A percentile compares a stretch with the other conserved stretches of the same genome.
Evolutionary conservation across 2,329 filamentous ascomycete species (phyloP).

Genomic region (Penicillium paneum): DNA sequence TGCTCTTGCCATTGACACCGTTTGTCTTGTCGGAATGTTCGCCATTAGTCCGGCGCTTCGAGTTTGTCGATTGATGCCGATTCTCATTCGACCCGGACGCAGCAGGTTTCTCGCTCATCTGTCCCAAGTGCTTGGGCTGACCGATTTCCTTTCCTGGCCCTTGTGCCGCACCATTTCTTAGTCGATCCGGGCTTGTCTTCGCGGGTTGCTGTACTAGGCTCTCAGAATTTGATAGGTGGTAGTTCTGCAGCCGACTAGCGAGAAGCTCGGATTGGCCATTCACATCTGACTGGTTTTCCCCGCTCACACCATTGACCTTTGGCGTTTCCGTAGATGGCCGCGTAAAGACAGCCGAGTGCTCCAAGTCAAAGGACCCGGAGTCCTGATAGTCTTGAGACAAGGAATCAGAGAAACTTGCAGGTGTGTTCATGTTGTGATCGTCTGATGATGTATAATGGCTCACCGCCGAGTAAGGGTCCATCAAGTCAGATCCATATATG

Average conservation of each 20-base stretch:
- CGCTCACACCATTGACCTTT: conserved; percentile 14
- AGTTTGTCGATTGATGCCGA: conserved; percentile 29
- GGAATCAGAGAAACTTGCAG: conserved; percentile 38
- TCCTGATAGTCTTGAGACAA: conserved; percentile 41
- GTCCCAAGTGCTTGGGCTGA: conserved; percentile 26
- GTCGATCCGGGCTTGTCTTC: conserved; percentile 24
- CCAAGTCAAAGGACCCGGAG: conserved; percentile 35
- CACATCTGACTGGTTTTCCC: conserved; percentile 18
- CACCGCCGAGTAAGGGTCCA: conserved; percentile 36
- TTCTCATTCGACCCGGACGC: conserved; percentile 24
- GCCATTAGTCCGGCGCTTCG: conserved; percentile 34
- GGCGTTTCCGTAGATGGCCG: conserved; percentile 27
- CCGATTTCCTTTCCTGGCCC: conserved; percentile 29
- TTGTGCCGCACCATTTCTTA: conserved; percentile 19
- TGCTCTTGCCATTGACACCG: conserved; percentile 33
- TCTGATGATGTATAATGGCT: conserved; percentile 44
- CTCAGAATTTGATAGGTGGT: conserved; percentile 37
- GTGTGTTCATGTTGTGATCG: conserved; percentile 36
- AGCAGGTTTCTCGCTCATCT: conserved; percentile 25
- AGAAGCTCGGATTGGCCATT: conserved; percentile 34
- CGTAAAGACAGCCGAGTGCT: conserved; percentile 28
- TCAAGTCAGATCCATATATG: conserved; percentile 32
- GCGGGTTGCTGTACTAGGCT: conserved; percentile 26
- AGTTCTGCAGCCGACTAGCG: conserved; percentile 38
- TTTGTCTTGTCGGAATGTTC: conserved; percentile 36